These are phyloP conservation scores for Stereocaulon alpinum DNA, from an alignment of 495 filamentous ascomycete species.

Conservation along the genomic window DNA sequence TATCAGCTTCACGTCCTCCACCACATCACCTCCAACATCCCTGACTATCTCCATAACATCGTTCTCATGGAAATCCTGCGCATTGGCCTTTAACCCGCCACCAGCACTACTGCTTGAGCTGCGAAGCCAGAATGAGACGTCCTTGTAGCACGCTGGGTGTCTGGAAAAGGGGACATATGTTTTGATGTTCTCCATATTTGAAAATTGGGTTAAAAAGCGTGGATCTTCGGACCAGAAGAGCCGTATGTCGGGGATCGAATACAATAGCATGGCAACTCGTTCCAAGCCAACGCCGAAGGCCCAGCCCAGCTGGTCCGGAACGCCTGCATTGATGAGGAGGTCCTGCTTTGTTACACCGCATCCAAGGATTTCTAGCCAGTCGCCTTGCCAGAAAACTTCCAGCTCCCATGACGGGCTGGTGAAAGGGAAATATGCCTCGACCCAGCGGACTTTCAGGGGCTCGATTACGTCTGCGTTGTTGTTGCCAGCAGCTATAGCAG, in stretches of 20 bases:
- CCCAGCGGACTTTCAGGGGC: slow-evolving; percentile 80
- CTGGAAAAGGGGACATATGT: slow-evolving; percentile 81
- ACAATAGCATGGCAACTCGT: slow-evolving; percentile 91
- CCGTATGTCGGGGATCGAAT: slow-evolving; percentile 92
- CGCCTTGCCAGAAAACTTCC: slow-evolving; percentile 87
- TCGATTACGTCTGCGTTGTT: slow-evolving; percentile 39
- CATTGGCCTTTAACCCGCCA: slow-evolving; percentile 35
- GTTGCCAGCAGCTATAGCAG: slow-evolving; percentile 43
- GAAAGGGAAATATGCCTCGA: slow-evolving; percentile 94
- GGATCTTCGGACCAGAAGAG: slow-evolving; percentile 86
- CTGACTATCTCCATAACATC: slow-evolving; percentile 94
- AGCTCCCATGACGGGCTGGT: slow-evolving; percentile 92
- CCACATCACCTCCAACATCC: slow-evolving; percentile 64
- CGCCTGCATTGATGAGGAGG: slow-evolving; percentile 64
- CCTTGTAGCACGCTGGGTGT: slow-evolving; percentile 76
- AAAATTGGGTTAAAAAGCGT: slow-evolving; percentile 77
- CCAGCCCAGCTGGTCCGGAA: slow-evolving; percentile 74
- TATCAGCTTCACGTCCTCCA: slow-evolving; percentile 73
- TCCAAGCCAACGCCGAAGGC: slow-evolving; percentile 92
- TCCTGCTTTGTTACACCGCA: slow-evolving; percentile 84
- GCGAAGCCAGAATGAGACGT: slow-evolving; percentile 87
- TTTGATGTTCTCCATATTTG: slow-evolving; percentile 40
- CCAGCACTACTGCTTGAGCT: slow-evolving; percentile 43
- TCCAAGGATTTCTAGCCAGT: slow-evolving; percentile 91
- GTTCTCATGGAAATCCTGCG: slow-evolving; percentile 70